Percentiles rank a stretch among this genome's conserved stretches.
phyloP scores from a whole-genome alignment of 352 stramenopile species.

The Pythium brachiatum region DNA sequence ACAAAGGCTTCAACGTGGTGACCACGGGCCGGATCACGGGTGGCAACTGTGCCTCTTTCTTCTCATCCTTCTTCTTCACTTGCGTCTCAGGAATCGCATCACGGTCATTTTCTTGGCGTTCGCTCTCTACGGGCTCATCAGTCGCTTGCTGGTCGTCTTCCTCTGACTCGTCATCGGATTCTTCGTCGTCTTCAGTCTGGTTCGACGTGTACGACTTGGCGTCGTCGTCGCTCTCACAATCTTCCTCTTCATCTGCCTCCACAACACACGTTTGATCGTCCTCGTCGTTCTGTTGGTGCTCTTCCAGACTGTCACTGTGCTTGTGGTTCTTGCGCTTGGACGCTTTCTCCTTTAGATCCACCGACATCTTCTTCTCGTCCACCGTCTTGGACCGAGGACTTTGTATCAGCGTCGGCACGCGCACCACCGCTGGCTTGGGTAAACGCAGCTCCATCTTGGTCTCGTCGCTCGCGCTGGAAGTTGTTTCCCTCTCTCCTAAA shows the following conservation, averaged over 20 bases:
- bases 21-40: slow-evolving; percentile 6
- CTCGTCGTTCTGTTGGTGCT: slow-evolving; percentile 16
- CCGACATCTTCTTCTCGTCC: neutral
- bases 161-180: slow-evolving; percentile 1
- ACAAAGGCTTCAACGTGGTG: slow-evolving; percentile 9
- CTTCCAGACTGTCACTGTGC: slow-evolving; percentile 2
- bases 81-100: neutral
- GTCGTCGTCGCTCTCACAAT: slow-evolving; percentile 5
- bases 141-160: slow-evolving; percentile 3
- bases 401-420: neutral
- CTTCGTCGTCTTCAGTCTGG: slow-evolving; percentile 43
- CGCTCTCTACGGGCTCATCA: slow-evolving; percentile 7
- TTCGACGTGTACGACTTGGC: slow-evolving; percentile 39
- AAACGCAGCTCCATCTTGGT: slow-evolving; percentile 5
- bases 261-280: neutral
- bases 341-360: neutral
- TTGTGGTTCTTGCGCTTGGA: neutral
- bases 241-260: neutral
- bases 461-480: neutral
- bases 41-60: neutral
- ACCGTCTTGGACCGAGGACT: neutral
- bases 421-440: slow-evolving; percentile 4
- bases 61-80: neutral
- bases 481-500: neutral
- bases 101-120: slow-evolving; percentile 19